Evolutionary conservation across 2,329 filamentous ascomycete species (phyloP).

Genomic region (Colletotrichum paranaense): DNA sequence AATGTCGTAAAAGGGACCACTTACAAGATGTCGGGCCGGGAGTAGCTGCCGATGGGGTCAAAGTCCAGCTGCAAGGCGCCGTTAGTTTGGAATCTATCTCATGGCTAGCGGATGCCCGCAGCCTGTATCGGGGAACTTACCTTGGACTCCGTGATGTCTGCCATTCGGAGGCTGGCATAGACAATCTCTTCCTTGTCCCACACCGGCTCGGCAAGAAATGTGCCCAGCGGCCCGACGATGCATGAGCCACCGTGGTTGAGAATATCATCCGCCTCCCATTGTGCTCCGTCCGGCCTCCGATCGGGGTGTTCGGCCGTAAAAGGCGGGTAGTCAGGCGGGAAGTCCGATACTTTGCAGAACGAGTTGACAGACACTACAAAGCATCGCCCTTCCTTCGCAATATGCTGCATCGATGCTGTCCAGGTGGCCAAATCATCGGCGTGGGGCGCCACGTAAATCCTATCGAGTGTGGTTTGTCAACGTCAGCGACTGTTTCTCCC

Average conservation of each 20-base stretch:
- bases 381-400: conserved; percentile 57
- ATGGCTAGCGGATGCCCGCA: not conserved
- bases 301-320: conserved; percentile 51
- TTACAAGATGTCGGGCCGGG: conserved; percentile 53
- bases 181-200: conserved; percentile 53
- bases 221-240: conserved; percentile 52
- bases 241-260: conserved; percentile 54
- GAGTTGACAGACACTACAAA: conserved; percentile 55
- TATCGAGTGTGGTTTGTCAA: conserved; percentile 10
- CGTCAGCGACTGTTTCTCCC: not conserved
- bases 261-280: conserved; percentile 50
- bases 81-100: conserved; percentile 6
- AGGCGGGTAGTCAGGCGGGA: conserved; percentile 53
- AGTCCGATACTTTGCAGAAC: conserved; percentile 53
- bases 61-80: conserved; percentile 49
- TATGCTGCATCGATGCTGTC: conserved; percentile 55
- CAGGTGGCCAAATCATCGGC: conserved; percentile 48
- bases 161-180: conserved; percentile 48
- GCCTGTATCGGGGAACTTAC: conserved; percentile 39
- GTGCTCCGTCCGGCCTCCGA: conserved; percentile 48
- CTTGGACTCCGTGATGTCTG: conserved; percentile 49
- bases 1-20: conserved; percentile 34
- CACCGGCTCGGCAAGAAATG: conserved; percentile 50
- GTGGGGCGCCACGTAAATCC: conserved; percentile 47
- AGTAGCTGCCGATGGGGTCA: conserved; percentile 53